Conservation (phyloP, 2,329 filamentous ascomycete species). For the Colletotrichum noveboracense region DNA sequence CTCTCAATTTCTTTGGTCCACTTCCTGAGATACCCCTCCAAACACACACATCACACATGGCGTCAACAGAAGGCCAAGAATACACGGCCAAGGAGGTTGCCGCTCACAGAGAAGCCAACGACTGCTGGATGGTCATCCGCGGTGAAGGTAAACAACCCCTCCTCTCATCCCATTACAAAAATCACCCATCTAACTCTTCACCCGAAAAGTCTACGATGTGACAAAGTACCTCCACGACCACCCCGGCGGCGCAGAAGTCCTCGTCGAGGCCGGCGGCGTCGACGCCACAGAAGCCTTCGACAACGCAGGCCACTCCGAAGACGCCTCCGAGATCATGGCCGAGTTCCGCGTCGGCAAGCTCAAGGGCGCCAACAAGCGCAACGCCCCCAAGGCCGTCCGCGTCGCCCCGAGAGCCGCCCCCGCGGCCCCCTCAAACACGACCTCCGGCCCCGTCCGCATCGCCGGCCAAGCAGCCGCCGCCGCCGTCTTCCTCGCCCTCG, state of each 20-base stretch:
- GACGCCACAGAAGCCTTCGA: slow-evolving; percentile 84
- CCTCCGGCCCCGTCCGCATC: slow-evolving; percentile 8
- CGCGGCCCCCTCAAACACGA: not conserved
- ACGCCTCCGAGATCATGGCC: slow-evolving; percentile 49
- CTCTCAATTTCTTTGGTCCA: not conserved
- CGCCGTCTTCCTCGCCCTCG: slow-evolving; percentile 24
- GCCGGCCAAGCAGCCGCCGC: slow-evolving; percentile 21
- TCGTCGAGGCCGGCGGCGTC: slow-evolving; percentile 78
- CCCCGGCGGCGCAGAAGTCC: slow-evolving; percentile 77
- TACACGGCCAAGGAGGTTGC: slow-evolving; percentile 49
- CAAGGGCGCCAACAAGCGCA: slow-evolving; percentile 31
- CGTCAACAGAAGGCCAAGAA: slow-evolving; percentile 25
- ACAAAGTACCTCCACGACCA: slow-evolving; percentile 64
- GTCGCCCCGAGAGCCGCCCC: slow-evolving; percentile 21
- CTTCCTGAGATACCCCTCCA: not conserved
- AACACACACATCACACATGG: not conserved
- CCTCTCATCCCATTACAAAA: not conserved
- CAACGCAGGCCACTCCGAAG: slow-evolving; percentile 81
- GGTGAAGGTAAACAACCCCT: slow-evolving; percentile 49
- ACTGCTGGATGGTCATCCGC: slow-evolving; percentile 62
- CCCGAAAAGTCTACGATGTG: slow-evolving; percentile 59
- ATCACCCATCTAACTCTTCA: not conserved
- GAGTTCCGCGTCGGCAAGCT: slow-evolving; percentile 41
- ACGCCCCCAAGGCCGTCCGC: slow-evolving; percentile 27
- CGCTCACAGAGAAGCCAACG: slow-evolving; percentile 50